phyloP scores from a whole-genome alignment of 306 rosid species.

The Dryas alaskensis region DNA sequence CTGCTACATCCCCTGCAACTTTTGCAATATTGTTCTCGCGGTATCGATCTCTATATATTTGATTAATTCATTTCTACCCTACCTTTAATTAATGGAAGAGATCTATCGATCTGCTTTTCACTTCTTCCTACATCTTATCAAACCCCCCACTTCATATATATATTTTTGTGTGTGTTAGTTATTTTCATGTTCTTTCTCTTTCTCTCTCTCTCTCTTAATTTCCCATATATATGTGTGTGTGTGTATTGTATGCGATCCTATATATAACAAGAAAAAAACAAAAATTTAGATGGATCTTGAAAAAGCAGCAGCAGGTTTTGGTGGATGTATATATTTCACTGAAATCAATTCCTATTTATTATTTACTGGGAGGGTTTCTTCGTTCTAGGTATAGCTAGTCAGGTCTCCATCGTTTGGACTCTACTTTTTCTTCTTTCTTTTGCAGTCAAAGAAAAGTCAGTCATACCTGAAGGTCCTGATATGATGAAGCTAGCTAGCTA shows the following conservation, averaged over 20 bases:
- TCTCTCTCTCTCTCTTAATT: constrained; percentile 3
- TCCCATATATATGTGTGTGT: no score
- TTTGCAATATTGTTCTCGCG: constrained; percentile 99
- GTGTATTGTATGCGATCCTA: no score
- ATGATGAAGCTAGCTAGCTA: neutral
- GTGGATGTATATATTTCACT: constrained; percentile 18
- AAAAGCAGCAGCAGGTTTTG: constrained; percentile 31
- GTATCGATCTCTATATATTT: constrained; percentile 29
- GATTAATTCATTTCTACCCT: neutral
- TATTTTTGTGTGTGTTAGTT: neutral
- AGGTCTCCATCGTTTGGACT: constrained; percentile 73
- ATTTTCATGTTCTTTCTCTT: neutral
- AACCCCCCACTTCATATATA: neutral
- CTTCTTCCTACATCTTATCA: neutral
- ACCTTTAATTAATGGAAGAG: constrained; percentile 16
- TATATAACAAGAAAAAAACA: constrained; percentile 1
- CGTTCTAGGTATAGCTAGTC: constrained; percentile 38
- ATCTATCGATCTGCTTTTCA: constrained; percentile 53
- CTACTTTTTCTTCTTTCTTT: constrained; percentile 44
- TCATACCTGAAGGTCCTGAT: constrained; percentile 43
- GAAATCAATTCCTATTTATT: constrained; percentile 4
- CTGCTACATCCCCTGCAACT: constrained; percentile 99
- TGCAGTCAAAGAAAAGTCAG: constrained; percentile 79
- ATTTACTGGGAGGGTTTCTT: constrained; percentile 9
- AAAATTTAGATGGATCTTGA: constrained; percentile 54